phyloP scores from a whole-genome alignment of 2,329 filamentous ascomycete species.

The Clarireedia homoeocarpa region DNA sequence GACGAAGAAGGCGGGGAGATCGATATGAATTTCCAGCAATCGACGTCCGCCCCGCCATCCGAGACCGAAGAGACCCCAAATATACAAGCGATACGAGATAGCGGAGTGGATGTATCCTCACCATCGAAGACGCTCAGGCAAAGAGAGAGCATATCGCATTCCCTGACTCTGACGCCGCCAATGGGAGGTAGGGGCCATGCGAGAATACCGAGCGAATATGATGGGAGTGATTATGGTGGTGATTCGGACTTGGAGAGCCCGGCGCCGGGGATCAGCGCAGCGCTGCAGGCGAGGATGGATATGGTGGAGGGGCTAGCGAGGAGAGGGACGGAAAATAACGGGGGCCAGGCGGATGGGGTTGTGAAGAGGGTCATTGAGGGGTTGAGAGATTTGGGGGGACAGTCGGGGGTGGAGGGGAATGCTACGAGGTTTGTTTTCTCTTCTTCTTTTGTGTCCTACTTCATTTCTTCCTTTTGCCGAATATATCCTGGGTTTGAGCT shows the following conservation, averaged over 20 bases:
- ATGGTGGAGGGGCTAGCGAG: constrained; percentile 64
- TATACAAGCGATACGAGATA: constrained; percentile 31
- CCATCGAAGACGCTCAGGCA: constrained; percentile 8
- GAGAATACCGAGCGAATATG: constrained; percentile 52
- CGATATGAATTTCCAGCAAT: constrained; percentile 32
- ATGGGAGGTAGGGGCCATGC: constrained; percentile 34
- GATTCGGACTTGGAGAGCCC: constrained; percentile 62
- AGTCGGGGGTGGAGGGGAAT: constrained; percentile 63
- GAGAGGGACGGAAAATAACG: constrained; percentile 57
- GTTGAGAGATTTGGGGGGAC: constrained; percentile 65
- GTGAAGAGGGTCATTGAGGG: constrained; percentile 60
- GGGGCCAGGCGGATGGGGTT: constrained; percentile 56
- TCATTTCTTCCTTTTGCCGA: neutral
- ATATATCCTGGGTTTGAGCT: neutral
- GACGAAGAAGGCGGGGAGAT: constrained; percentile 52
- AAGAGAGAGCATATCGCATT: constrained; percentile 11
- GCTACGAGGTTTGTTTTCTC: constrained; percentile 51
- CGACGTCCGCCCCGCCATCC: neutral
- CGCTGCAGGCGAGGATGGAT: constrained; percentile 61
- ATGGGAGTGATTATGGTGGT: constrained; percentile 67
- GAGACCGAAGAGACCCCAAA: constrained; percentile 20
- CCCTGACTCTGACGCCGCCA: constrained; percentile 19
- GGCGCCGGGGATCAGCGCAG: constrained; percentile 60
- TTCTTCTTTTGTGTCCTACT: neutral
- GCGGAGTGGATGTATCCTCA: constrained; percentile 26